Evolutionary conservation across 345 rosid genomes (phyloP), one percentile per base, ranked within the genome.

Genomic region (Microthlaspi erraticum): DNA sequence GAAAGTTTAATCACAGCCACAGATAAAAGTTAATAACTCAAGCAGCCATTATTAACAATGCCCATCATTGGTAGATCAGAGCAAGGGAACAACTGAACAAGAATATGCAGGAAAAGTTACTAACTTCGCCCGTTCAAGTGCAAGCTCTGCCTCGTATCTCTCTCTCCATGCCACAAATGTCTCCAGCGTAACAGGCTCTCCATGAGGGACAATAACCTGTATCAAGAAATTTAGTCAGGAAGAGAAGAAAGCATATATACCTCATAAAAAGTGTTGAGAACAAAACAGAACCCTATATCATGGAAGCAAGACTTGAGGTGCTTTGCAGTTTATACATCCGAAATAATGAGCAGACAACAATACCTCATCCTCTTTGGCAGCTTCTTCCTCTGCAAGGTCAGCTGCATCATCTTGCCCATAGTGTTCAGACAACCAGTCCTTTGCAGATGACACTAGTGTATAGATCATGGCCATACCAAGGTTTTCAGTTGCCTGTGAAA

Each of bases 381-480:
- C 89, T 63, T 77, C 88, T 63, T 79, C 85, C 71, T 68, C 83
- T 36, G 61, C 70, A 37, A 67, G 23, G 42, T 81, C 91, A 64
- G 54, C 66, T 60, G 33, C 79, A 66, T 81, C 77, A 20, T 82
- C 87, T 81, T 83, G 84, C 66, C 93, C 77, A 79, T 84, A 94
- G 72, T 70, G 73, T 80, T 94, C 99, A 66, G 89, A 80, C 49
- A 94, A 71, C 97, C 99, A 94, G 56, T 92, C 99, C 76, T 91
- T 83, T 66, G 98, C 96, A 63, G 93, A 91, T 70, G 92, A 67
- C 60, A 90, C 88, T 74, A 92, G 75, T 50, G 99, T 89, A 83
- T 94, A 94, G 39, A 91, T 66, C 98, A 95, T 94, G 36, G 98
- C 90, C 99, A 91, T 94, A 55, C 99, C 98, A 74, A 94, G 96